Base-by-base conservation (phyloP, 192 early-diverging fungal species). In the Coemansia guatemalensis region DNA sequence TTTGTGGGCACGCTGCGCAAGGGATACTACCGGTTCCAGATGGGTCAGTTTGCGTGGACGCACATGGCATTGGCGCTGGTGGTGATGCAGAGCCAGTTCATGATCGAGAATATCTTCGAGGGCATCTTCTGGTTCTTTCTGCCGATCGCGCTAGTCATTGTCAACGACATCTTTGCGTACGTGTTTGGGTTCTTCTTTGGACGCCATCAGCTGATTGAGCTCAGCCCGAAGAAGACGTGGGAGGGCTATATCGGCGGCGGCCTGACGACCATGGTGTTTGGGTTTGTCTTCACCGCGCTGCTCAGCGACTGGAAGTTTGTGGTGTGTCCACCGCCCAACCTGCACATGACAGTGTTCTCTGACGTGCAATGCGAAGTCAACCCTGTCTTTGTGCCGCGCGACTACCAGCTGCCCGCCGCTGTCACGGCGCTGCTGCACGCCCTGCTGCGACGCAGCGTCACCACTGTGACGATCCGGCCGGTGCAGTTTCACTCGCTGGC, bases 191-290 rank as follows among this genome's bases (percentile, higher is more conserved):
- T 96, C 82, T 96, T 99, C 78, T 96, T 86, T 75, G 96, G 96
- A 14, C 85, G 85, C 47, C 94, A 93, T 11, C 92, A 89, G 29
- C 83, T 99, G 33, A 96, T 97, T 65, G 86, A 89, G 68, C 78
- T 99, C n/a, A 92, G 90, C 70, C 96, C 96, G 41, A 99, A 99
- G 77, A 99, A 99, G 83, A 99, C 96, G 14, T 93, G 93, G 75
- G 96, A 99, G 73, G 96, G 96, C 4, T 99, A 96, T 58, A 84
- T 96, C 57, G 96, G 96, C 60, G 96, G 86, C 23, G 87, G 91
- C 49, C 62, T 93, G 54, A 85, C 85, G 33, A 99, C 96, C 0
- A 73, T 97, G 67, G 73, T 92, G n/a, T 93, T 95, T 82, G 95
- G 89, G 3, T 90, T 95, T 53, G 69, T 93, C 27, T 56, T 74